Percentiles rank a stretch among this genome's conserved stretches.
phyloP scores from a whole-genome alignment of 2,329 filamentous ascomycete genomes.

The Acrocalymma vagum region DNA sequence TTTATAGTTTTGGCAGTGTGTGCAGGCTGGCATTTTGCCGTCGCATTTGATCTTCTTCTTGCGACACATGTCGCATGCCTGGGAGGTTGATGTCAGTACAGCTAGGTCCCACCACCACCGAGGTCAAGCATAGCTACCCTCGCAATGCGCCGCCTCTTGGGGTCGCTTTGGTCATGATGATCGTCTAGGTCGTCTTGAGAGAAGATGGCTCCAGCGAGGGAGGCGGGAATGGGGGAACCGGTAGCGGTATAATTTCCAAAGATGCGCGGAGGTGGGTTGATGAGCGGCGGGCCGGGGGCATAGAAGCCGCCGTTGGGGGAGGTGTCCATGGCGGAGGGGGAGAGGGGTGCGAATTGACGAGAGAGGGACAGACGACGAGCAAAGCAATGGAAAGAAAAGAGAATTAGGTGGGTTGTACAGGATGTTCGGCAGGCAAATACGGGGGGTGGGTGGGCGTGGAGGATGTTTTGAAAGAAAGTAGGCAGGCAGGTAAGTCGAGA shows the following conservation, averaged over 20 bases:
- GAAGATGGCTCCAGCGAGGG: constrained; percentile 42
- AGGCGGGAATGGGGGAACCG: constrained; percentile 45
- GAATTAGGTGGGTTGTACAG: constrained; percentile 1
- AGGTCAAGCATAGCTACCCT: constrained; percentile 64
- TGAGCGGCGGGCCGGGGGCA: constrained; percentile 41
- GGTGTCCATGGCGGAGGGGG: constrained; percentile 38
- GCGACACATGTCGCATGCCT: constrained; percentile 96
- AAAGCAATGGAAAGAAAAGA: no score
- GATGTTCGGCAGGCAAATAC: constrained; percentile 2
- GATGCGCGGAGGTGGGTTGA: constrained; percentile 50
- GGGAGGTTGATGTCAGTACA: constrained; percentile 33
- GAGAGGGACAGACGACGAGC: no score
- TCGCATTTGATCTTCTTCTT: constrained; percentile 99
- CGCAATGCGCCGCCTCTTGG: constrained; percentile 88
- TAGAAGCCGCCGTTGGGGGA: constrained; percentile 45
- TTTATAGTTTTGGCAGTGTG: constrained; percentile 97
- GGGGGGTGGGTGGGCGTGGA: constrained; percentile 15
- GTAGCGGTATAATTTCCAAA: constrained; percentile 48
- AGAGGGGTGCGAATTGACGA: no score
- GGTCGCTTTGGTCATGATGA: constrained; percentile 70
- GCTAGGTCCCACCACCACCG: constrained; percentile 1
- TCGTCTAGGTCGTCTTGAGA: constrained; percentile 62
- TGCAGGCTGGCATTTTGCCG: constrained; percentile 92
- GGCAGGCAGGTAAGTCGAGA: constrained; percentile 19
- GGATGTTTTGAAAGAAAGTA: constrained; percentile 33